A percentile compares a stretch with the other conserved stretches of the same genome.
These are phyloP conservation scores for Ogataea parapolymorpha DNA, from an alignment of 805 yeast genomes.

Conservation along the genomic window DNA sequence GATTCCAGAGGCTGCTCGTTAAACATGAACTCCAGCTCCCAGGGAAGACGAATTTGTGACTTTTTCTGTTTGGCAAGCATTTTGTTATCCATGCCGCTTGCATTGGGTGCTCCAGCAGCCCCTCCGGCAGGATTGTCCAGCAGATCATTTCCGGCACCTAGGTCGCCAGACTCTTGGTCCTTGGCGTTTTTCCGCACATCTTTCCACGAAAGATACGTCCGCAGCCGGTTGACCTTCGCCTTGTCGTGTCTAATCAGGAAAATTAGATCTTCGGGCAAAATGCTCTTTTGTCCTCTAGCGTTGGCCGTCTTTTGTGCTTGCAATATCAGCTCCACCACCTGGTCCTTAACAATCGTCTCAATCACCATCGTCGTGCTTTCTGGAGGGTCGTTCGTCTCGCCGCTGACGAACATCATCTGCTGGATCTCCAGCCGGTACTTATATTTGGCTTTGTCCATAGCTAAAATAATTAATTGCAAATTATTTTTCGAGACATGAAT, in stretches of 20 bases:
- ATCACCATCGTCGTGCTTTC: constrained; percentile 86
- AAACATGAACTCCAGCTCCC: constrained; percentile 95
- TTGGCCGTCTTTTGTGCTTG: constrained; percentile 79
- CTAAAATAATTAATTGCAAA: neutral
- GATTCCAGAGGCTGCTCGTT: constrained; percentile 69
- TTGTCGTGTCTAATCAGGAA: constrained; percentile 88
- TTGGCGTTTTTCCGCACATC: constrained; percentile 83
- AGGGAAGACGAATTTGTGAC: constrained; percentile 79
- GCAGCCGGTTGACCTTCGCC: constrained; percentile 86
- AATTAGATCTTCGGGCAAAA: constrained; percentile 90
- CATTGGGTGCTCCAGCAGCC: constrained; percentile 31
- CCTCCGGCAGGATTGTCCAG: constrained; percentile 33
- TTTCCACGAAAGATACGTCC: constrained; percentile 94
- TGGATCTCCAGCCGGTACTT: constrained; percentile 91
- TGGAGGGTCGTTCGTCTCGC: constrained; percentile 94
- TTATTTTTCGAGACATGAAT: constrained; percentile 5
- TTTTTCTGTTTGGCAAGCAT: constrained; percentile 60
- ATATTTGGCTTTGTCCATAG: constrained; percentile 43
- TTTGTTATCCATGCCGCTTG: constrained; percentile 40
- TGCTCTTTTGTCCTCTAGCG: constrained; percentile 74
- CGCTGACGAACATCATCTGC: constrained; percentile 98
- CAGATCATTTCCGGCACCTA: constrained; percentile 34
- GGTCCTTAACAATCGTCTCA: constrained; percentile 93
- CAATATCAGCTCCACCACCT: constrained; percentile 77
- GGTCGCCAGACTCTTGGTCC: constrained; percentile 54